A percentile compares a stretch with the other conserved stretches of the same genome.
These are phyloP conservation scores for Colletotrichum sp. DNA, from an alignment of 2,329 filamentous ascomycete genomes.

Conservation along the genomic window DNA sequence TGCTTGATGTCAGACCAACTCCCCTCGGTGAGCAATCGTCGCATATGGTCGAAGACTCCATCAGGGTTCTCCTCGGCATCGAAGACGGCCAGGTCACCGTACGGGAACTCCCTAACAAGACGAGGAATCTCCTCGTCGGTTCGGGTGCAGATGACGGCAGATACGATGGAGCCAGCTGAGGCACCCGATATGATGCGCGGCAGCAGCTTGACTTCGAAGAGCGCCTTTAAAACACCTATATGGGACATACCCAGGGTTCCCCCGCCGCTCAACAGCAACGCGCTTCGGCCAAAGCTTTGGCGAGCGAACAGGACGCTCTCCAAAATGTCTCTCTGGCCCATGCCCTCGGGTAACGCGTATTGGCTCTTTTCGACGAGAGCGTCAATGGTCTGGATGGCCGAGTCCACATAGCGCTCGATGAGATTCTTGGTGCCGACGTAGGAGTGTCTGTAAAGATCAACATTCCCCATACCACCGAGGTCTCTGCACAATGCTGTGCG, in stretches of 20 bases:
- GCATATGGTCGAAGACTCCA: slow-evolving; percentile 70
- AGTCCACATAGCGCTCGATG: slow-evolving; percentile 87
- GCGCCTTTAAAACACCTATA: slow-evolving; percentile 82
- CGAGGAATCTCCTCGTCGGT: slow-evolving; percentile 79
- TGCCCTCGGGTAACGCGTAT: slow-evolving; percentile 49
- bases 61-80: slow-evolving; percentile 65
- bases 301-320: slow-evolving; percentile 75
- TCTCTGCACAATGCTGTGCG: slow-evolving; percentile 82
- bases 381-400: slow-evolving; percentile 76
- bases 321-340: slow-evolving; percentile 65
- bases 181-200: slow-evolving; percentile 88
- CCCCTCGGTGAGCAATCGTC: slow-evolving; percentile 79
- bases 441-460: slow-evolving; percentile 81
- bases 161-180: slow-evolving; percentile 87
- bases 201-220: slow-evolving; percentile 76
- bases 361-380: slow-evolving; percentile 69
- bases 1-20: slow-evolving; percentile 86
- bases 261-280: slow-evolving; percentile 82
- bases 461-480: slow-evolving; percentile 85
- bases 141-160: slow-evolving; percentile 77
- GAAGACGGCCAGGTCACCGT: slow-evolving; percentile 84
- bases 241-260: slow-evolving; percentile 93
- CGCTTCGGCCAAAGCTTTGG: slow-evolving; percentile 85
- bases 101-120: slow-evolving; percentile 73
- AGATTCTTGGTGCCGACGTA: slow-evolving; percentile 86